Base-by-base conservation (phyloP, 768 basidiomycete species). In the Hysterangium stoloniferum region DNA sequence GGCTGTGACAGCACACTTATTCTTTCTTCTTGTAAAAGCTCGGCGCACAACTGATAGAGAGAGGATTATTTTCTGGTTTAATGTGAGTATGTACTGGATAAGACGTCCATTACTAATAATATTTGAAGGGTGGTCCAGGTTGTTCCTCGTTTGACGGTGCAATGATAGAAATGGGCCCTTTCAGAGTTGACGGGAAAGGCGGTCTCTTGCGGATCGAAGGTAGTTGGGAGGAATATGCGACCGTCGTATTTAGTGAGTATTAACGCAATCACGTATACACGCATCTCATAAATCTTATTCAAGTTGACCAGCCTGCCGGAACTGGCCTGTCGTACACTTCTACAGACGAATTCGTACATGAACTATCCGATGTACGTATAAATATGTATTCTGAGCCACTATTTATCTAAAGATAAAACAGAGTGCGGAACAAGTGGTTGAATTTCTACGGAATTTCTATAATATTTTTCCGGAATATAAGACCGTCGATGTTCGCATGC, bases 121-220 rank as follows among this genome's bases (percentile, higher is more conserved):
- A 13, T 35, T 9, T 38, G 17, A 58, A 94, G 90, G 93, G 92
- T 17, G 95, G 95, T 1, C 95, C 95, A 17, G 96, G 96, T 25
- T 98, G 96, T 65, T 96, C 93, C 0, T 92, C 89, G 1, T 97
- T 98, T 62, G 95, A 98, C 59, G 95, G 95, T 2, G 75, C 93
- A 15, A 86, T 98, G 84, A 94, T 98, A 91, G 95, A 98, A 59
- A 74, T 94, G n/a, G 95, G 95, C 0, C 94, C 95, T 4, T 95
- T 91, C 80, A 78, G 78, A 56, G 68, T 84, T 66, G 85, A 90
- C 59, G 76, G 80, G 46, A 70, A 79, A 13, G 82, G 86, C 49
- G 77, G 83, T 3, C 76, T 94, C 54, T 78, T 77, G 58, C 75
- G 80, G 17, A 70, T 79, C 7, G 83, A 91, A 55, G 92, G 93